phyloP scores from a whole-genome alignment of 192 early-diverging fungal species.

The Podila epigama region DNA sequence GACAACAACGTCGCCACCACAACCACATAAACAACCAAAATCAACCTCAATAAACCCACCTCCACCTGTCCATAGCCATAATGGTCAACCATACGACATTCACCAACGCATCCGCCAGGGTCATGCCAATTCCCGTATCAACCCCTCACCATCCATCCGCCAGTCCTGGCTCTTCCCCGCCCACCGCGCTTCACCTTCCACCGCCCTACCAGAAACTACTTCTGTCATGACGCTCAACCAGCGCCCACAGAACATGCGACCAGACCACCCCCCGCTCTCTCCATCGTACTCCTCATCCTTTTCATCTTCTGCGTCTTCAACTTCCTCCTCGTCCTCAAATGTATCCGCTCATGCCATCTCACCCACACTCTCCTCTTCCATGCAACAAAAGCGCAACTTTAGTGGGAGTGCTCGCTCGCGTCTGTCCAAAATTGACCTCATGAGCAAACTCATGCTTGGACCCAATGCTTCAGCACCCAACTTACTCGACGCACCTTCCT shows the following conservation, averaged over 20 bases:
- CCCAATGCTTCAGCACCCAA: conserved; percentile 14
- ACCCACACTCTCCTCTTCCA: conserved; percentile 10
- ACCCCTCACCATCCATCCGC: conserved; percentile 36
- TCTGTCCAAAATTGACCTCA: conserved; percentile 32
- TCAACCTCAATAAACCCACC: conserved; percentile 16
- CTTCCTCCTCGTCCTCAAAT: neutral
- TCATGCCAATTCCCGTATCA: conserved; percentile 2
- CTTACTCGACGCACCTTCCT: neutral
- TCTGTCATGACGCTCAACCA: conserved; percentile 36
- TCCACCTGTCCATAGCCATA: conserved; percentile 21
- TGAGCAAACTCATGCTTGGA: conserved; percentile 37
- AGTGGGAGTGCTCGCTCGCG: conserved; percentile 38
- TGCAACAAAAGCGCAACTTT: conserved; percentile 27
- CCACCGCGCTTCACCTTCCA: conserved; percentile 36
- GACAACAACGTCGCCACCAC: neutral
- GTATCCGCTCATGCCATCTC: conserved; percentile 2
- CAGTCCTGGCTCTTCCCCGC: conserved; percentile 48
- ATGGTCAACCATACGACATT: conserved; percentile 25
- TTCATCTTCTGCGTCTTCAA: conserved; percentile 9
- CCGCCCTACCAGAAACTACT: conserved; percentile 29
- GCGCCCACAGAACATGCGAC: conserved; percentile 15
- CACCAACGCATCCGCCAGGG: conserved; percentile 30
- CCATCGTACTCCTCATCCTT: neutral
- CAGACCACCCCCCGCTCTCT: conserved; percentile 1
- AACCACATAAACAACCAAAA: conserved; percentile 3